A percentile compares a stretch with the other conserved stretches of the same genome.
Conservation (phyloP, 768 basidiomycete genomes). For the Cystofilobasidium ferigula region DNA sequence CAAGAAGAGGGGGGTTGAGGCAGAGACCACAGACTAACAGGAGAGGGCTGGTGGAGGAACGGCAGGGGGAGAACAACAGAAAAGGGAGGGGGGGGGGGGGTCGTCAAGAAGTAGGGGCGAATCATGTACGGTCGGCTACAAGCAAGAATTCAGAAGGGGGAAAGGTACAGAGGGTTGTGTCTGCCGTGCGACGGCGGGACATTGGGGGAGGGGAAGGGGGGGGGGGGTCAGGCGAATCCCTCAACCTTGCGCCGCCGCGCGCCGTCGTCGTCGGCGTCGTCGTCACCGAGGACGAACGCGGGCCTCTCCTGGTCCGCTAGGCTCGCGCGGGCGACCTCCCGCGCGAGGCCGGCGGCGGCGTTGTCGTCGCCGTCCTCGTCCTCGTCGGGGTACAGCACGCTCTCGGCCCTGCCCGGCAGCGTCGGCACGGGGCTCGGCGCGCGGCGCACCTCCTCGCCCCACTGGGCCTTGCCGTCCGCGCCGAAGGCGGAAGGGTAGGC, state of each 20-base stretch:
- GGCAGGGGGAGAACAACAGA: too few species aligned
- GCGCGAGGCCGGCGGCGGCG: too few species aligned
- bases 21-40: too few species aligned
- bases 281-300: slow-evolving; percentile 26
- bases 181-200: too few species aligned
- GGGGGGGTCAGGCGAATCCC: neutral
- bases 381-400: slow-evolving; percentile 36
- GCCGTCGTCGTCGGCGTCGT: neutral
- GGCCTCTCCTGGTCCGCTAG: slow-evolving; percentile 27
- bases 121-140: too few species aligned
- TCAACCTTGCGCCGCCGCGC: neutral
- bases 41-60: too few species aligned
- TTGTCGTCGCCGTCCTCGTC: slow-evolving; percentile 31
- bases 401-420: slow-evolving; percentile 37
- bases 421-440: slow-evolving; percentile 32
- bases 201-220: slow-evolving; percentile 1
- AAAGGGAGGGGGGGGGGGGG: neutral
- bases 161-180: neutral
- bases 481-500: too few species aligned
- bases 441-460: too few species aligned
- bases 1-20: too few species aligned
- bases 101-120: neutral
- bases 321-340: too few species aligned
- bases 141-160: neutral
- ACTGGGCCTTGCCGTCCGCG: too few species aligned